Base-by-base conservation (phyloP, 441 rosid genomes). In the Geranium incanum region DNA sequence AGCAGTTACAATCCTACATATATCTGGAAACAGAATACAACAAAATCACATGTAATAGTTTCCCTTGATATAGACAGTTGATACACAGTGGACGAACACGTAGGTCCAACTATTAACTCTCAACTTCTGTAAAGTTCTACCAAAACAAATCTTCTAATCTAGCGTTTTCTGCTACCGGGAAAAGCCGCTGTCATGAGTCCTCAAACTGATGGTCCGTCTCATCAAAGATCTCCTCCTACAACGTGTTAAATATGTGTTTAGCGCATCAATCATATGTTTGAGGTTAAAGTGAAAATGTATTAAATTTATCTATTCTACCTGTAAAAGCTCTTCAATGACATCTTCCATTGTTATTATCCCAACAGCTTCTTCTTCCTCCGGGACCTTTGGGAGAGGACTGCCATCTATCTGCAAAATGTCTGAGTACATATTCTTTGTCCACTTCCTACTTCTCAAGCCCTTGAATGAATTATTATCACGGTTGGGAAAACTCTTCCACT, bases 281-380 rank as follows among this genome's bases (percentile, higher is more conserved):
- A 4, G n/a, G 12, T 36, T 19, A 11, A 21, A 60, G 21, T 11
- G 7, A 6, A 21, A 16, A 50, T 50, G 13, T 60, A 60, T 7
- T 21, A 1, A 60, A 21, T 36, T 21, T 28, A 18, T 5, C 8
- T 28, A 13, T 8, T 9, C n/a, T 79, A 89, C 98, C 91, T 95
- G 98, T 78, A 95, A 79, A 75, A 92, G 93, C 81, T 95, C 98
- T 81, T 95, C 98, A 70, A 95, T 95, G 78, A 95, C 97, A 83
- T 95, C 99, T 81, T 95, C 98, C 98, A 92, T 95, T 50, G 98
- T 92, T 74, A 95, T 89, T 72, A 95, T 70, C 73, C 97, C 99
- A 0, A 92, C 89, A 5, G 93, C 93, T 84, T 88, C 98, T 78
- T 86, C 93, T 76, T 86, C 94, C 75, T 90, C 96, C 0, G 88